Evolutionary conservation across 2,329 filamentous ascomycete genomes (phyloP).

Genomic region (Sclerotinia spermophila): DNA sequence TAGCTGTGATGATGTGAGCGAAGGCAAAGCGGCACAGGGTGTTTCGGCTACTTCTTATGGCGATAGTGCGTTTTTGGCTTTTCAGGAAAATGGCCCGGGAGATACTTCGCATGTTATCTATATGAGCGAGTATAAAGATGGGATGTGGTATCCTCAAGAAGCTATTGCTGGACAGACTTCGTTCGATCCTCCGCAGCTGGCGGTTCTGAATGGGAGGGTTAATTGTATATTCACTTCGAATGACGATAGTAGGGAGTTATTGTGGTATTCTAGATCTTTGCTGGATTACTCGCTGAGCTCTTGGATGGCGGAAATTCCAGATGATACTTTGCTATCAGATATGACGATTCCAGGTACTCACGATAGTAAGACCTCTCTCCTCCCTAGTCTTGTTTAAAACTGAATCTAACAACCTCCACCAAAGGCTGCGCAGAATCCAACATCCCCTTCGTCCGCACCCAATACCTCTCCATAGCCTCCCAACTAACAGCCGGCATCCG

Average conservation of each 20-base stretch:
- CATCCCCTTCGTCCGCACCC: slow-evolving; percentile 67
- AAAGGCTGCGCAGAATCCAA: slow-evolving; percentile 47
- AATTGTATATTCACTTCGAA: slow-evolving; percentile 39
- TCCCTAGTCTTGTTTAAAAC: too few relatives aligned
- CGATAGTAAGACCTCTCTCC: slow-evolving; percentile 45
- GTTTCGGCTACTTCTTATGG: slow-evolving; percentile 39
- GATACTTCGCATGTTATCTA: slow-evolving; percentile 27
- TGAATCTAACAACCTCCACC: neutral
- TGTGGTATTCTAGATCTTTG: slow-evolving; percentile 39
- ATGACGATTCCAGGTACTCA: slow-evolving; percentile 71
- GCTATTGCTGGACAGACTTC: slow-evolving; percentile 26
- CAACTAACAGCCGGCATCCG: slow-evolving; percentile 69
- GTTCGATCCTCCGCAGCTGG: slow-evolving; percentile 27
- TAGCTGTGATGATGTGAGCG: slow-evolving; percentile 36
- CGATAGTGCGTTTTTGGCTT: slow-evolving; percentile 36
- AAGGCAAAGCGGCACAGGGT: slow-evolving; percentile 36
- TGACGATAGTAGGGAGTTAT: slow-evolving; percentile 35
- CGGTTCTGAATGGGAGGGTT: slow-evolving; percentile 35
- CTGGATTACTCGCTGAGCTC: slow-evolving; percentile 41
- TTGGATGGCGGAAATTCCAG: slow-evolving; percentile 62
- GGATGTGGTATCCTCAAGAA: slow-evolving; percentile 28
- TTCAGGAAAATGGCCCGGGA: slow-evolving; percentile 29
- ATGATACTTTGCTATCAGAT: slow-evolving; percentile 55
- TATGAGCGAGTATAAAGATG: slow-evolving; percentile 29
- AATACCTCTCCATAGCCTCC: slow-evolving; percentile 57